phyloP scores from a whole-genome alignment of 176 grass and related monocot genomes.

The Ananas comosus region DNA sequence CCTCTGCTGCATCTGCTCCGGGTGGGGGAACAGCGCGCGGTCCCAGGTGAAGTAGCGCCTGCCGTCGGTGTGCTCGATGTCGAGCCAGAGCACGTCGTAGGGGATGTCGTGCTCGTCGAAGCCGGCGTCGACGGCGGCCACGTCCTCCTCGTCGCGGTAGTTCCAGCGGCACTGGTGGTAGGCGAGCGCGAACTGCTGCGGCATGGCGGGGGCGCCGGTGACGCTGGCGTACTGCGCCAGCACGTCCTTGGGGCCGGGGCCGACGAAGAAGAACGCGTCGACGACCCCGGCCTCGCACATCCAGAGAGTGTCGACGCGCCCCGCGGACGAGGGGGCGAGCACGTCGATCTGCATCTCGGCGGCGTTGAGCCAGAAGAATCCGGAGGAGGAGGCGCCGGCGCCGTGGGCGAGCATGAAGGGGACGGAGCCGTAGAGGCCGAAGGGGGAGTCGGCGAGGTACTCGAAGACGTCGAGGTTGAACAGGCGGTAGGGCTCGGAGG shows the following conservation, averaged over 20 bases:
- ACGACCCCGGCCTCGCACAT: constrained; percentile 87
- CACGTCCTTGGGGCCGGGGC: constrained; percentile 66
- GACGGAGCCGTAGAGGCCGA: constrained; percentile 84
- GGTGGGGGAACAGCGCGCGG: constrained; percentile 51
- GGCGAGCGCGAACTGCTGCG: constrained; percentile 66
- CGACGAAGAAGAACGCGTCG: constrained; percentile 81
- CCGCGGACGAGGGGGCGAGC: constrained; percentile 47
- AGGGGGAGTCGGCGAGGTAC: constrained; percentile 79
- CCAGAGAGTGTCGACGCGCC: constrained; percentile 59
- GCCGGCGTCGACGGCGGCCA: constrained; percentile 56
- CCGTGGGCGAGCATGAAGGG: constrained; percentile 93
- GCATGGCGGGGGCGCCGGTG: constrained; percentile 71
- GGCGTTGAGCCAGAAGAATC: constrained; percentile 95
- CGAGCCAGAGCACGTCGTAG: constrained; percentile 93
- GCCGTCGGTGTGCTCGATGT: constrained; percentile 91
- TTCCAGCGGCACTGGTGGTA: constrained; percentile 98
- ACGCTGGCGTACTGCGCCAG: constrained; percentile 66
- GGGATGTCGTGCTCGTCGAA: constrained; percentile 95
- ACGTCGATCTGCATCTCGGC: constrained; percentile 99
- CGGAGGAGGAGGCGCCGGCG: constrained; percentile 30
- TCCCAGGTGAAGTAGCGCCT: constrained; percentile 97
- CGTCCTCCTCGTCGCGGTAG: constrained; percentile 92
- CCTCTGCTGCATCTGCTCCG: constrained; percentile 69
- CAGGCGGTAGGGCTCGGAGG: constrained; percentile 83
- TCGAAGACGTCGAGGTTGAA: constrained; percentile 95